Conservation (phyloP, 768 basidiomycete genomes). For the Psilocybe sp. region DNA sequence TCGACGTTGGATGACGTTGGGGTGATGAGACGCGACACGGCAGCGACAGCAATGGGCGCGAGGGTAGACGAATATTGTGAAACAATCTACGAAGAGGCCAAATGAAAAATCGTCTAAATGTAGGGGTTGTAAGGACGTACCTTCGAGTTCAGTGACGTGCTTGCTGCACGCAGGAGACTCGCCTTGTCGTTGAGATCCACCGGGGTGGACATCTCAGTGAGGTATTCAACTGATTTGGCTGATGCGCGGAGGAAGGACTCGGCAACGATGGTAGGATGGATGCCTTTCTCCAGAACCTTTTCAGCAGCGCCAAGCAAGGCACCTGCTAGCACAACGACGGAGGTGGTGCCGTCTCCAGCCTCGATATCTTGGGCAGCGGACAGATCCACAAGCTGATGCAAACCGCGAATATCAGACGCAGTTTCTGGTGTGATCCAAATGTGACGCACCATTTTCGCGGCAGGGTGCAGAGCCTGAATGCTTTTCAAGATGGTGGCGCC, state of each 20-base stretch:
- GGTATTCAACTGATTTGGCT: constrained; percentile 87
- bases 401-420: constrained; percentile 8
- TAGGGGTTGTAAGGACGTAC: constrained; percentile 33
- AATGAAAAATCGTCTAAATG: background rate
- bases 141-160: constrained; percentile 95
- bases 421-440: background rate
- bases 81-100: constrained; percentile 66
- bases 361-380: constrained; percentile 98
- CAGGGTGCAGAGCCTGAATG: constrained; percentile 95
- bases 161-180: constrained; percentile 86
- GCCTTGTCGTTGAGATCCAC: constrained; percentile 88
- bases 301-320: constrained; percentile 92
- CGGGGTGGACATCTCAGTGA: constrained; percentile 89
- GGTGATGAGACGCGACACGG: constrained; percentile 88
- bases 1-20: constrained; percentile 93
- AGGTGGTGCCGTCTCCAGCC: constrained; percentile 97
- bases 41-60: constrained; percentile 97
- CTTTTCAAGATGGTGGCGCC: constrained; percentile 96
- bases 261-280: constrained; percentile 96
- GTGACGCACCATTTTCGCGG: constrained; percentile 88
- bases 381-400: constrained; percentile 84
- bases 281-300: constrained; percentile 94
- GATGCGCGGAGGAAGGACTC: constrained; percentile 95
- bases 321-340: constrained; percentile 95
- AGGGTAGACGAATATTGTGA: constrained; percentile 98